These are phyloP conservation scores for Sanghuangporus sanghuang DNA, from an alignment of 1,284 basidiomycete genomes.

Conservation along the genomic window DNA sequence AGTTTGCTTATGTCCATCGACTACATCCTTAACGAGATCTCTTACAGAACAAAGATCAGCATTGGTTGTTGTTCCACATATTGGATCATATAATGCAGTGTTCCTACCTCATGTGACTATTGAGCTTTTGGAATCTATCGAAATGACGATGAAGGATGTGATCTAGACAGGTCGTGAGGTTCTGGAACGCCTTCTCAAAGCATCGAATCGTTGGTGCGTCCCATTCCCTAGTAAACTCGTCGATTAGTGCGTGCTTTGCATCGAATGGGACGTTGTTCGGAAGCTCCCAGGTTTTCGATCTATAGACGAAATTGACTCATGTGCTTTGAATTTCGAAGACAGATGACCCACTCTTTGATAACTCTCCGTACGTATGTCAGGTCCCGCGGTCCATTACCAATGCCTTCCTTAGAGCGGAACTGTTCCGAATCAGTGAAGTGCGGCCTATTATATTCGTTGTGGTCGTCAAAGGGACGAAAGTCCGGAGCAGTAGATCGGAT, in stretches of 20 bases:
- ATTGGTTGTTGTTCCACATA: background rate
- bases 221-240: conserved; percentile 5
- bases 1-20: background rate
- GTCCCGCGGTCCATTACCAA: background rate
- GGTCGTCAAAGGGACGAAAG: conserved; percentile 15
- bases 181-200: conserved; percentile 3
- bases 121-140: conserved; percentile 2
- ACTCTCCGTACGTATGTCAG: conserved; percentile 2
- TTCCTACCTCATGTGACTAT: conserved; percentile 4
- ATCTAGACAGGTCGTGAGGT: background rate
- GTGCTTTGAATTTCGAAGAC: too few relatives aligned
- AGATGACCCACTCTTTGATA: background rate
- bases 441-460: background rate
- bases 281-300: conserved; percentile 47
- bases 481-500: conserved; percentile 18
- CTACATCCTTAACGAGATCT: conserved; percentile 10
- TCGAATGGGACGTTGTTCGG: conserved; percentile 46
- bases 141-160: conserved; percentile 6
- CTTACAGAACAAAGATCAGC: background rate
- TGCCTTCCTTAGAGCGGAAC: background rate
- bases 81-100: background rate
- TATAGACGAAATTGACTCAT: conserved; percentile 22
- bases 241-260: conserved; percentile 32
- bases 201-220: background rate
- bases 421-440: background rate